Conservation (phyloP, 1,284 basidiomycete species). For the Ustilago cynodontis region DNA sequence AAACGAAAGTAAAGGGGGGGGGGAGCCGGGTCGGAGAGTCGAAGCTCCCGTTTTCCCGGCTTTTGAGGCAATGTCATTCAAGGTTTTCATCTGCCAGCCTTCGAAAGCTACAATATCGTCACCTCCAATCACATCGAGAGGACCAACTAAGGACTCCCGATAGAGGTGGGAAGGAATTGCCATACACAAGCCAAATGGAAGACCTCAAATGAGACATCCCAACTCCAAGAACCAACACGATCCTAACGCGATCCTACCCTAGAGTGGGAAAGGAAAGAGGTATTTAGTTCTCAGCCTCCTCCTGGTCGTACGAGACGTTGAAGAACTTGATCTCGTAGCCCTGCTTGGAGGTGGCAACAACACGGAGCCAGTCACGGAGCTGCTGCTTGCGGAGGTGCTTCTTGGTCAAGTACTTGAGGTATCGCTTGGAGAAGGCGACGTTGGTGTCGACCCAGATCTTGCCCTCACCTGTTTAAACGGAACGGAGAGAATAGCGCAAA, state of each 20-base stretch:
- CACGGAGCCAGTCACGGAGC: conserved; percentile 71
- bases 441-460: conserved; percentile 71
- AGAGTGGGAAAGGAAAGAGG: neutral
- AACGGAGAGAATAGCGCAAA: conserved; percentile 9
- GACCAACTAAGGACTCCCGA: neutral
- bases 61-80: conserved; percentile 31
- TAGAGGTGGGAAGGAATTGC: neutral
- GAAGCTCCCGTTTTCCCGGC: conserved; percentile 43
- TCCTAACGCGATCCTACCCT: neutral
- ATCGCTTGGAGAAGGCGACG: conserved; percentile 71
- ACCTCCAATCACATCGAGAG: neutral
- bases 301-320: conserved; percentile 70
- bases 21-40: conserved; percentile 41
- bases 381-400: conserved; percentile 70
- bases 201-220: conserved; percentile 1
- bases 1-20: conserved; percentile 8
- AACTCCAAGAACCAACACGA: conserved; percentile 1
- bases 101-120: conserved; percentile 12
- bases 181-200: neutral
- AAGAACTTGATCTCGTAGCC: conserved; percentile 71
- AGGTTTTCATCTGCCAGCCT: conserved; percentile 16
- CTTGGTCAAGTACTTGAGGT: conserved; percentile 72
- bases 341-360: conserved; percentile 71
- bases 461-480: conserved; percentile 65
- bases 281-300: conserved; percentile 54